phyloP scores from a whole-genome alignment of 2,329 filamentous ascomycete species.

The Phaeosphaeriaceae sp. region DNA sequence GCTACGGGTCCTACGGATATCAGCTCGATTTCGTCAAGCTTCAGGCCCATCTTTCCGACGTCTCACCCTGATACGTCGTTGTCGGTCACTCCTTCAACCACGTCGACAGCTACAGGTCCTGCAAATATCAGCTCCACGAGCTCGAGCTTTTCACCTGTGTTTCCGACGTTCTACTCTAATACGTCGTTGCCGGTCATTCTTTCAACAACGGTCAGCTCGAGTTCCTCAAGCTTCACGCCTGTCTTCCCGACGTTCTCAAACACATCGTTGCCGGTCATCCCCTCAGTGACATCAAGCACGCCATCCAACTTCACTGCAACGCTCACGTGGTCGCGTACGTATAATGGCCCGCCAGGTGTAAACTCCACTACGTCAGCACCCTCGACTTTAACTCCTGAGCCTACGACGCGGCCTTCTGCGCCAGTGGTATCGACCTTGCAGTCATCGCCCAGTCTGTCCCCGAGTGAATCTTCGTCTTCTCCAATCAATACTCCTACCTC shows the following conservation, averaged over 20 bases:
- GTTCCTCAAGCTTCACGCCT: no score
- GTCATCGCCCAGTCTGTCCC: background rate
- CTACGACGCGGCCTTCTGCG: background rate
- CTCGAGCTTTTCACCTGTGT: no score
- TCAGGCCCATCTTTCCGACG: background rate
- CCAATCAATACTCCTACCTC: background rate
- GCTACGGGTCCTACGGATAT: background rate
- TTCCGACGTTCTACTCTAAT: no score
- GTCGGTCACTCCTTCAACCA: background rate
- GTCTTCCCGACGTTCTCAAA: background rate
- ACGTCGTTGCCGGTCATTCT: no score
- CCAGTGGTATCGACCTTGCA: no score
- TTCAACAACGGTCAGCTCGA: no score
- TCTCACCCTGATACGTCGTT: background rate
- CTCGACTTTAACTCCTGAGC: background rate
- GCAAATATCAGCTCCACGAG: no score
- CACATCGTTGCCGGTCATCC: background rate
- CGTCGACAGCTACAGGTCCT: no score
- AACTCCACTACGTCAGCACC: background rate
- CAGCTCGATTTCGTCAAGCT: background rate
- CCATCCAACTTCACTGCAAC: background rate
- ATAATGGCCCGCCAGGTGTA: conserved; percentile 9
- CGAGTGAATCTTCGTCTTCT: background rate
- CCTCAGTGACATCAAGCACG: background rate
- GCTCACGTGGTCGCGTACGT: conserved; percentile 3